Base-by-base conservation (phyloP, 2,329 filamentous ascomycete species). In the Eutypella sp. region DNA sequence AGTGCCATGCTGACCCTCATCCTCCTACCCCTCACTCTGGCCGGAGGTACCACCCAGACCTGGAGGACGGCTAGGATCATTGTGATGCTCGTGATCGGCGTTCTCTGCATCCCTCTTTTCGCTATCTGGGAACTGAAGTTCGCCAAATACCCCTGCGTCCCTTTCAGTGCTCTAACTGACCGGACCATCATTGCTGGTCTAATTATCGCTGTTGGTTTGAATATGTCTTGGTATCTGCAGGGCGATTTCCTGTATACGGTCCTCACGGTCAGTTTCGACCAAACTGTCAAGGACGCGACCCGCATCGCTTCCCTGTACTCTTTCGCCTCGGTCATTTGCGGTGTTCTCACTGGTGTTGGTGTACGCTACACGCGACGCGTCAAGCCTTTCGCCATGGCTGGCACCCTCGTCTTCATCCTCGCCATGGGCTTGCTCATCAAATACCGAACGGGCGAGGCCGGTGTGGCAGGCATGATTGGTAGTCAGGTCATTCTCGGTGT, bases 181-280 rank as follows among this genome's bases (percentile, higher is more conserved):
- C 79, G 82, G 19, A 73, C 72, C n/a, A 74, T 85, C 22, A 85
- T 81, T 79, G 79, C 71, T 5, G 73, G 82, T 4, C 62, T 85
- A 24, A 79, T 76, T 3, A 81, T 86, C 37, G 80, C 73, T 8
- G 49, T 71, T 40, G 63, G 76, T 55, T 68, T 81, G 56, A 79
- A 78, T 66, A 78, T 76, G 56, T 63, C 75, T 16, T 85, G 80
- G 80, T 75, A 75, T 49, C 71, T 84, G 62, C 82, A 85, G 61
- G 78, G 75, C 19, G 77, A 84, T 57, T 85, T 77, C 60, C 71
- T 86, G 3, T 85, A 76, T 64, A 82, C 81, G 0, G 75, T 85
- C 2, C 72, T 85, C 1, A 60, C 75, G 10, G 77, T 85, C 16
- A 74, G 73, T 29, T 85, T 85, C 54, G 70, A 82, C 59, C 80